Conservation (phyloP, 805 yeast species). For the Cyberlindnera veronae region DNA sequence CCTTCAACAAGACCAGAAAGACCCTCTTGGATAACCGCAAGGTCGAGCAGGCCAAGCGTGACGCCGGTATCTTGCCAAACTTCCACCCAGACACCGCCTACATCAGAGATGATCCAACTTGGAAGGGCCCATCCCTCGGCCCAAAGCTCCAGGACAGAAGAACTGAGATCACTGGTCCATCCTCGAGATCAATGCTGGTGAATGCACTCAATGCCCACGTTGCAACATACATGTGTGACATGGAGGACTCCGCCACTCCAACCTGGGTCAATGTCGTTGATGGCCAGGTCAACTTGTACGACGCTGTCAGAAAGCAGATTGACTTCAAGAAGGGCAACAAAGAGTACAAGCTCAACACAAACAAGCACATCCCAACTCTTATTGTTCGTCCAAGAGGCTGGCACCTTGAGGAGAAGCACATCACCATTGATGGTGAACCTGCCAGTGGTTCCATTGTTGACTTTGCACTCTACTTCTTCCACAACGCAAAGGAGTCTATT, state of each 20-base stretch:
- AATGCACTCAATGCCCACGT: constrained; percentile 77
- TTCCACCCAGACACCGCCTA: constrained; percentile 65
- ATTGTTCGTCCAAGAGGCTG: constrained; percentile 88
- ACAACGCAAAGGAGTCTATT: constrained; percentile 63
- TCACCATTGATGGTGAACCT: constrained; percentile 69
- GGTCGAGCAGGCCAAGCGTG: constrained; percentile 55
- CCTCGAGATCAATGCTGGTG: constrained; percentile 78
- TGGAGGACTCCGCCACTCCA: constrained; percentile 82
- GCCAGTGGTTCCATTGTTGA: constrained; percentile 78
- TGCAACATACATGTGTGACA: constrained; percentile 82
- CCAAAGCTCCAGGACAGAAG: constrained; percentile 73
- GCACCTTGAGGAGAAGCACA: constrained; percentile 77
- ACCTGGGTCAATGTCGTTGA: constrained; percentile 78
- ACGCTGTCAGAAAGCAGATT: constrained; percentile 68
- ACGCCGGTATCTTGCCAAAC: constrained; percentile 57
- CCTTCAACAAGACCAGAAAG: constrained; percentile 61
- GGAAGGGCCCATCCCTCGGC: constrained; percentile 74
- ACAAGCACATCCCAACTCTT: constrained; percentile 67
- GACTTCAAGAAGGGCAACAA: constrained; percentile 44
- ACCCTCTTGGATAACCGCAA: constrained; percentile 60
- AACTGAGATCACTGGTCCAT: constrained; percentile 83
- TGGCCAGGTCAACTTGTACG: constrained; percentile 77
- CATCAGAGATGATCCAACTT: constrained; percentile 67
- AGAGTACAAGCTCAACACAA: constrained; percentile 25
- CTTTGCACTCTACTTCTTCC: constrained; percentile 74